A percentile compares a stretch with the other conserved stretches of the same genome.
Evolutionary conservation across 164 flowering plant species (phyloP).

Genomic region (Malania oleifera): DNA sequence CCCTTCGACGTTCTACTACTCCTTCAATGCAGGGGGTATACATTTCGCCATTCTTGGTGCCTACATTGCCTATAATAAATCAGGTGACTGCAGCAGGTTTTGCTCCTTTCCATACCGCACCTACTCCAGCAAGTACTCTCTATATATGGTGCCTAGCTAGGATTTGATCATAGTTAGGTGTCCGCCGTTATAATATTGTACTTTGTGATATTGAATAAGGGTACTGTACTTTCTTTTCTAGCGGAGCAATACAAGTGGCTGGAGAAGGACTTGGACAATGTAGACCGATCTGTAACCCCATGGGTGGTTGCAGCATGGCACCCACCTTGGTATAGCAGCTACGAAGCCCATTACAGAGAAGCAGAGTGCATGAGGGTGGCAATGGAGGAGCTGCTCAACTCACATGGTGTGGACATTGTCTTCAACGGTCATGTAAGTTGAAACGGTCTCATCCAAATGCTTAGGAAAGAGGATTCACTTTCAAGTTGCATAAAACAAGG

Average conservation of each 20-base stretch:
- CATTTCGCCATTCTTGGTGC: constrained; percentile 93
- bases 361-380: constrained; percentile 88
- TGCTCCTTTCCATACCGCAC: no score
- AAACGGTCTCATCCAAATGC: no score
- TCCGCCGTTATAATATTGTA: no score
- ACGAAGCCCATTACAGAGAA: constrained; percentile 83
- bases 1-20: constrained; percentile 74
- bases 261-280: constrained; percentile 60
- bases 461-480: no score
- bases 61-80: constrained; percentile 49
- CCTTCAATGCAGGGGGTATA: constrained; percentile 92
- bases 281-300: constrained; percentile 81
- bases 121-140: no score
- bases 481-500: no score
- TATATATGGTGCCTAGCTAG: no score
- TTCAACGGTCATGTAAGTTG: constrained; percentile 98
- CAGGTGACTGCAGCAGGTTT: no score
- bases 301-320: constrained; percentile 93
- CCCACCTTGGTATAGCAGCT: constrained; percentile 90
- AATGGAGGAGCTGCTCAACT: constrained; percentile 81
- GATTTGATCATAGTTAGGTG: no score
- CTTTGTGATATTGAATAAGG: no score
- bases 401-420: constrained; percentile 70
- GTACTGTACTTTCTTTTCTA: no score
- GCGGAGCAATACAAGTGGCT: constrained; percentile 85